Conservation (phyloP, 768 basidiomycete species). For the Lanmaoa rubissima region DNA sequence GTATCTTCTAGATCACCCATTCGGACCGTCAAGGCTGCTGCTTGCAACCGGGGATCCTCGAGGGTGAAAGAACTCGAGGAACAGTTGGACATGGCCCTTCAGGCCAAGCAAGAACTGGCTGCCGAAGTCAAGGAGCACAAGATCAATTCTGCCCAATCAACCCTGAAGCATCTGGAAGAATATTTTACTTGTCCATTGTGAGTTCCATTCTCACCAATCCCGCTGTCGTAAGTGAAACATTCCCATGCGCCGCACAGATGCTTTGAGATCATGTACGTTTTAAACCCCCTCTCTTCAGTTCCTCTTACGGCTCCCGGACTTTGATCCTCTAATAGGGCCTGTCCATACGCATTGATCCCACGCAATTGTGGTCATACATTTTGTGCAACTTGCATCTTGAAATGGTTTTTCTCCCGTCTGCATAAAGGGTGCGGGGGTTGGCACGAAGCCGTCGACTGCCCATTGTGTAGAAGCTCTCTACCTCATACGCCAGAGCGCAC, state of each 20-base stretch:
- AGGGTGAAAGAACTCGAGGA: conserved; percentile 44
- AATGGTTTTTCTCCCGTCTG: conserved; percentile 67
- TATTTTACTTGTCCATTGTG: conserved; percentile 66
- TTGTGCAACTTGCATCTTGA: conserved; percentile 63
- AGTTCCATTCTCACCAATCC: conserved; percentile 25
- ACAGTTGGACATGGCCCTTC: conserved; percentile 37
- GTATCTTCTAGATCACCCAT: not conserved
- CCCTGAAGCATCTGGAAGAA: conserved; percentile 56
- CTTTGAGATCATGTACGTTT: conserved; percentile 53
- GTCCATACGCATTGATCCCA: conserved; percentile 55
- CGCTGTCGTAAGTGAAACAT: conserved; percentile 12
- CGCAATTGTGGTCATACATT: conserved; percentile 65
- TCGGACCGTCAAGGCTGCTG: not conserved
- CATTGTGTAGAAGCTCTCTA: conserved; percentile 58
- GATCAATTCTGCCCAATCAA: conserved; percentile 27
- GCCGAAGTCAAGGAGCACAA: conserved; percentile 43
- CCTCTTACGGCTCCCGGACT: conserved; percentile 2
- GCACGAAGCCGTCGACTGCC: conserved; percentile 68
- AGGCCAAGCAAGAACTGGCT: conserved; percentile 43
- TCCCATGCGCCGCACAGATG: conserved; percentile 41
- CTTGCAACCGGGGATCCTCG: conserved; percentile 35
- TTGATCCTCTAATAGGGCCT: conserved; percentile 34
- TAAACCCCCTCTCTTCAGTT: not conserved
- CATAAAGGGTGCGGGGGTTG: conserved; percentile 62
- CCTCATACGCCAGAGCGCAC: conserved; percentile 49